Evolutionary conservation across 257 asterid species (phyloP).

Genomic region (Paraleonurus japonicus): DNA sequence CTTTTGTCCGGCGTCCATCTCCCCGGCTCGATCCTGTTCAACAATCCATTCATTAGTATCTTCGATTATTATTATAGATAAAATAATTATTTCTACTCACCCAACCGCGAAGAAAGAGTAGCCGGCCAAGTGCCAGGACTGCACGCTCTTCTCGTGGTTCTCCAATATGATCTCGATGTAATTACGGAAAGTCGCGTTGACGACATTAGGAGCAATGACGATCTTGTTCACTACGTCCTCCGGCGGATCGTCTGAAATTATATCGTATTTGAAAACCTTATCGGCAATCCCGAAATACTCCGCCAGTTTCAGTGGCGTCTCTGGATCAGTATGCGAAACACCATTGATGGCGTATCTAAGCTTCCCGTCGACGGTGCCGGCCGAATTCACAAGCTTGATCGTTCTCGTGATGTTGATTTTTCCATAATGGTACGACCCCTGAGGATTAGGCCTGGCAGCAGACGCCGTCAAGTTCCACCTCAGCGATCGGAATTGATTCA

Average conservation of each 20-base stretch:
- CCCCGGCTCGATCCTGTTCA: slow-evolving; percentile 54
- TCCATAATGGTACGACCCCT: slow-evolving; percentile 80
- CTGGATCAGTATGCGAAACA: slow-evolving; percentile 43
- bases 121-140: slow-evolving; percentile 63
- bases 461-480: slow-evolving; percentile 77
- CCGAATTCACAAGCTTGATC: slow-evolving; percentile 47
- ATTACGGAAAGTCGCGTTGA: slow-evolving; percentile 42
- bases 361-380: slow-evolving; percentile 43
- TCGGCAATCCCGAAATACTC: slow-evolving; percentile 42
- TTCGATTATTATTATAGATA: too few species aligned
- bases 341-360: slow-evolving; percentile 61
- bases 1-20: slow-evolving; percentile 46
- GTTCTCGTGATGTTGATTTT: slow-evolving; percentile 66
- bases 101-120: slow-evolving; percentile 64
- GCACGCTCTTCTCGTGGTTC: slow-evolving; percentile 55
- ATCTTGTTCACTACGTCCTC: slow-evolving; percentile 24
- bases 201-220: slow-evolving; percentile 37
- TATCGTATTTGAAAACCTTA: slow-evolving; percentile 50
- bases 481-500: slow-evolving; percentile 54
- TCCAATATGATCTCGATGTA: slow-evolving; percentile 52
- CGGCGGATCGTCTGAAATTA: slow-evolving; percentile 40
- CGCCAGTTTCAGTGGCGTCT: slow-evolving; percentile 65
- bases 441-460: slow-evolving; percentile 85
- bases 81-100: too few species aligned
- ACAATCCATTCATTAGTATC: too few species aligned